These are phyloP conservation scores for Trifolium dubium DNA, from an alignment of 306 rosid genomes.

Conservation along the genomic window DNA sequence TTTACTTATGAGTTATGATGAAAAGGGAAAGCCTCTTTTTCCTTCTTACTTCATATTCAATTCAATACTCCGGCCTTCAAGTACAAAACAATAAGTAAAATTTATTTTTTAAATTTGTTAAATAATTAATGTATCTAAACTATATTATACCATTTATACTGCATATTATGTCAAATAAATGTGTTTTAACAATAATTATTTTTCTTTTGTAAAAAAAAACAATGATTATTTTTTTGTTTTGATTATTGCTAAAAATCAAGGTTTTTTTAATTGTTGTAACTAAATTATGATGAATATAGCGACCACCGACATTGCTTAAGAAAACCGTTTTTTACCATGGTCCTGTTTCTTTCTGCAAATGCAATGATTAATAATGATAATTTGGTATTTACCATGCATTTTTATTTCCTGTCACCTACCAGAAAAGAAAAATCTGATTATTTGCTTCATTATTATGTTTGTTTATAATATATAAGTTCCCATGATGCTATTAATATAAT, in stretches of 20 bases:
- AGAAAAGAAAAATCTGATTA: conserved; percentile 20
- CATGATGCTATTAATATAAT: conserved; percentile 28
- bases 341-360: conserved; percentile 21
- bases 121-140: too few relatives aligned
- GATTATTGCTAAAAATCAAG: too few relatives aligned
- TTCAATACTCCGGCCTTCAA: too few relatives aligned
- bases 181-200: too few relatives aligned
- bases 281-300: conserved; percentile 27
- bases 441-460: conserved; percentile 33
- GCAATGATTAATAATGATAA: conserved; percentile 24
- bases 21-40: conserved; percentile 13
- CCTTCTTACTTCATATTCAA: conserved; percentile 9
- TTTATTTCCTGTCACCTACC: not conserved
- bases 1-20: not conserved
- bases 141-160: too few relatives aligned
- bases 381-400: not conserved
- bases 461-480: conserved; percentile 41
- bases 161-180: too few relatives aligned
- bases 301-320: not conserved
- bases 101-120: too few relatives aligned
- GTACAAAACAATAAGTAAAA: too few relatives aligned
- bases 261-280: too few relatives aligned
- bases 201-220: too few relatives aligned
- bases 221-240: too few relatives aligned
- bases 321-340: not conserved